These are phyloP conservation scores for Cladosporium cucumerinum DNA, from an alignment of 2,329 filamentous ascomycete species.

Conservation along the genomic window DNA sequence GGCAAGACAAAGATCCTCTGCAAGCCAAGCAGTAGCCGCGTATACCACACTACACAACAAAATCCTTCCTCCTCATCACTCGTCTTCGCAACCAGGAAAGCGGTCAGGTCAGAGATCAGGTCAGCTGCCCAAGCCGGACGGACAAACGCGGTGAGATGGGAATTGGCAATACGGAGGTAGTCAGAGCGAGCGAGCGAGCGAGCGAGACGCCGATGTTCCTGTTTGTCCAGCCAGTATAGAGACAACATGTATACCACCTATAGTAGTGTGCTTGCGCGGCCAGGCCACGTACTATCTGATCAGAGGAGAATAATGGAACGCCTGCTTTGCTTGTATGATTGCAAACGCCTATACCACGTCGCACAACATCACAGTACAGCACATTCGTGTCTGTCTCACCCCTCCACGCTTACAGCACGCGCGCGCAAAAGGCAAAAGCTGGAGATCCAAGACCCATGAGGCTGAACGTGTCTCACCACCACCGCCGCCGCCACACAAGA, in stretches of 20 bases:
- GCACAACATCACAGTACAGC: neutral
- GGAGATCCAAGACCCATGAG: neutral
- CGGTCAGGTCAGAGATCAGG: neutral
- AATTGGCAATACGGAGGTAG: neutral
- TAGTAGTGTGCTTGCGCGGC: neutral
- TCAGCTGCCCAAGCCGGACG: neutral
- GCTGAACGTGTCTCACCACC: slow-evolving; percentile 4
- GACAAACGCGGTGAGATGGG: neutral
- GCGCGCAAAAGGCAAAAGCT: neutral
- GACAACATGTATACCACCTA: neutral
- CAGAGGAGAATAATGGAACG: neutral
- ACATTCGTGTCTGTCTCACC: neutral
- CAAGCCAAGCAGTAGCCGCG: slow-evolving; percentile 1
- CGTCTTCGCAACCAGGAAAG: neutral
- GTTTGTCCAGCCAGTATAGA: neutral
- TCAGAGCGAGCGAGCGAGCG: slow-evolving; percentile 1
- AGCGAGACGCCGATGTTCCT: neutral
- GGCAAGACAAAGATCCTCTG: neutral
- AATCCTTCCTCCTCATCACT: neutral
- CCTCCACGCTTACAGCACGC: neutral
- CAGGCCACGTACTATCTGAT: slow-evolving; percentile 1
- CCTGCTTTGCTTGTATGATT: neutral
- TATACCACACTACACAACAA: neutral
- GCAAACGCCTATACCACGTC: neutral
- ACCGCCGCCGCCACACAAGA: neutral